phyloP scores from a whole-genome alignment of 306 rosid genomes.

The Cucumis melo region DNA sequence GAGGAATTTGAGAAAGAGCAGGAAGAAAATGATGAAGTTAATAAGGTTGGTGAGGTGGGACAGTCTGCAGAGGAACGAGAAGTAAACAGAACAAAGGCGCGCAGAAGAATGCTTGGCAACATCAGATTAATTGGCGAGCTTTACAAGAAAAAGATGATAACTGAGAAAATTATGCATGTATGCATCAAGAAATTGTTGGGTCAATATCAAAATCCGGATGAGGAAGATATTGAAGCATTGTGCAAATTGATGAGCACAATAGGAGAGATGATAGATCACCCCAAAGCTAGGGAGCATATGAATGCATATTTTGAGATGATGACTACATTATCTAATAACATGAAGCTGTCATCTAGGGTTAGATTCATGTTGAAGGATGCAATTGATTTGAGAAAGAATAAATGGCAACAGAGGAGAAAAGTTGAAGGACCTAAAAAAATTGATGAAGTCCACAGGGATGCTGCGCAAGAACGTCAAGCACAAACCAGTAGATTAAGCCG shows the following conservation, averaged over 20 bases:
- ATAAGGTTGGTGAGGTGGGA: slow-evolving; percentile 56
- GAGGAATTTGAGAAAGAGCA: slow-evolving; percentile 96
- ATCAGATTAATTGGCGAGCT: slow-evolving; percentile 91
- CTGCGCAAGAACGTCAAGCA: slow-evolving; percentile 83
- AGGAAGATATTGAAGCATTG: slow-evolving; percentile 85
- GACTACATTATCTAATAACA: slow-evolving; percentile 50
- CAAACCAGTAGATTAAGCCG: slow-evolving; percentile 69
- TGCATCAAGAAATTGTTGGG: slow-evolving; percentile 74
- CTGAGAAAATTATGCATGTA: slow-evolving; percentile 88
- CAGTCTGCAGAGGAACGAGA: slow-evolving; percentile 64
- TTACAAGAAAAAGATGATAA: slow-evolving; percentile 89
- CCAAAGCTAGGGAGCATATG: slow-evolving; percentile 68
- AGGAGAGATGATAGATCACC: slow-evolving; percentile 92
- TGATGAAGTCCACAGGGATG: slow-evolving; percentile 93
- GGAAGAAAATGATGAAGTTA: slow-evolving; percentile 80
- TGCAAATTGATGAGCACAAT: slow-evolving; percentile 95
- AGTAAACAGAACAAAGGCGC: slow-evolving; percentile 54
- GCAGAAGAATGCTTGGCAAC: slow-evolving; percentile 95
- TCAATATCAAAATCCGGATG: slow-evolving; percentile 69
- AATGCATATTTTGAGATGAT: slow-evolving; percentile 75
- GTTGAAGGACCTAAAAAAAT: slow-evolving; percentile 96
- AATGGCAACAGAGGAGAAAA: slow-evolving; percentile 88
- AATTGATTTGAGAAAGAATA: slow-evolving; percentile 75
- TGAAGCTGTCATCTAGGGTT: slow-evolving; percentile 82
- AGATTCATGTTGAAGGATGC: slow-evolving; percentile 93